Evolutionary conservation across 441 rosid genomes (phyloP).

Genomic region (Populus hybrid): DNA sequence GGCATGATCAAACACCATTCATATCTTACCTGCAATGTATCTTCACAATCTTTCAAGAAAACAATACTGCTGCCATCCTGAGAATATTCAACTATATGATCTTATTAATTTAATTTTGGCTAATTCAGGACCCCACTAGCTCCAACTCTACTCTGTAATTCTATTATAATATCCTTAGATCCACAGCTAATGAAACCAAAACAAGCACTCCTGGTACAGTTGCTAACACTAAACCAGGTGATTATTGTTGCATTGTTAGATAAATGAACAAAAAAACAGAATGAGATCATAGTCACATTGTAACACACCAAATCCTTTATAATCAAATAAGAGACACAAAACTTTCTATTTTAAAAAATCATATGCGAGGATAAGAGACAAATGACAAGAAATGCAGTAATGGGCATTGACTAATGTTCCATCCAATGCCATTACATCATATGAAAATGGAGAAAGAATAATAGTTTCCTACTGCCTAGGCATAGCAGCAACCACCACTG

Average conservation of each 20-base stretch:
- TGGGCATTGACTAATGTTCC: neutral
- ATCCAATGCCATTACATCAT: neutral
- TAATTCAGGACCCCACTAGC: neutral
- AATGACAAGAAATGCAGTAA: neutral
- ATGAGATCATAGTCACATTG: neutral
- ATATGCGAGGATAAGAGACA: neutral
- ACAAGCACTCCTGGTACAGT: neutral
- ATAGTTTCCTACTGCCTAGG: neutral
- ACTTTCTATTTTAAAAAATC: neutral
- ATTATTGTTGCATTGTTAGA: neutral
- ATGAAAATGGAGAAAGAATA: neutral
- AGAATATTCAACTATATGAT: neutral
- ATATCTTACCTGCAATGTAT: constrained; percentile 1
- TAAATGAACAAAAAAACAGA: neutral
- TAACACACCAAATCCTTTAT: neutral
- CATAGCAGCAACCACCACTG: neutral
- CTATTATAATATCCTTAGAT: neutral
- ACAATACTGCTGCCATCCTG: neutral
- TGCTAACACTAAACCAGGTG: neutral
- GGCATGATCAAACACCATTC: neutral
- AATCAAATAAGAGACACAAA: neutral
- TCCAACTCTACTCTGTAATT: neutral
- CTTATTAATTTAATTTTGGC: neutral
- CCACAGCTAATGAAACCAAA: neutral
- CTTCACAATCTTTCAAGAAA: neutral